phyloP scores from a whole-genome alignment of 495 filamentous ascomycete species.

The Pyrenula aspistea region DNA sequence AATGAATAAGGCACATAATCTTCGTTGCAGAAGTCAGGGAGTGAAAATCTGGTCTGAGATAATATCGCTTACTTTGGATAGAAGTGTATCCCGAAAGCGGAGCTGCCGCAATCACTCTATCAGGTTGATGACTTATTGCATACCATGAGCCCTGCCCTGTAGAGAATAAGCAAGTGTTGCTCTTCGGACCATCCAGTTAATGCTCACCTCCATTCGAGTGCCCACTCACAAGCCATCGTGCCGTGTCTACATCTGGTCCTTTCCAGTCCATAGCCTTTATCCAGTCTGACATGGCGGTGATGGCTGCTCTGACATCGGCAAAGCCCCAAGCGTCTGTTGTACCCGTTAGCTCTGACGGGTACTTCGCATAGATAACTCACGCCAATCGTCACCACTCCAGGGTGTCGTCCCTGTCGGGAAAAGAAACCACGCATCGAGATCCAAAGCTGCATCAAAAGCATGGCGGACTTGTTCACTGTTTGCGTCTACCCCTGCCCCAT shows the following conservation, averaged over 20 bases:
- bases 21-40: constrained; percentile 11
- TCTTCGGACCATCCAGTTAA: not conserved
- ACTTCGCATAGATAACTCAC: constrained; percentile 16
- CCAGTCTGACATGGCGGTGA: constrained; percentile 37
- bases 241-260: constrained; percentile 27
- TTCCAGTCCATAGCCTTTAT: constrained; percentile 33
- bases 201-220: constrained; percentile 44
- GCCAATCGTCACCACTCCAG: constrained; percentile 56
- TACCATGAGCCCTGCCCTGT: constrained; percentile 47
- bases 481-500: constrained; percentile 48
- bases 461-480: constrained; percentile 30
- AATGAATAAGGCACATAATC: constrained; percentile 48
- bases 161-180: constrained; percentile 4
- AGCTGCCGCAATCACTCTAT: constrained; percentile 43
- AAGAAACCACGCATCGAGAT: constrained; percentile 44
- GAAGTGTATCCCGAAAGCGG: constrained; percentile 48
- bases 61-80: constrained; percentile 34
- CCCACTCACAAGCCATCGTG: constrained; percentile 41
- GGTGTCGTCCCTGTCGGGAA: constrained; percentile 47
- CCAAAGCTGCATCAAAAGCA: constrained; percentile 33
- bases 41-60: not conserved
- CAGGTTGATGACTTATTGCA: constrained; percentile 42
- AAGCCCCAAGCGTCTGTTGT: constrained; percentile 41
- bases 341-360: not conserved
- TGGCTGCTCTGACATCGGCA: constrained; percentile 41